phyloP scores from a whole-genome alignment of 1,139 yeast species.

The Candida pseudoviswanathii region DNA sequence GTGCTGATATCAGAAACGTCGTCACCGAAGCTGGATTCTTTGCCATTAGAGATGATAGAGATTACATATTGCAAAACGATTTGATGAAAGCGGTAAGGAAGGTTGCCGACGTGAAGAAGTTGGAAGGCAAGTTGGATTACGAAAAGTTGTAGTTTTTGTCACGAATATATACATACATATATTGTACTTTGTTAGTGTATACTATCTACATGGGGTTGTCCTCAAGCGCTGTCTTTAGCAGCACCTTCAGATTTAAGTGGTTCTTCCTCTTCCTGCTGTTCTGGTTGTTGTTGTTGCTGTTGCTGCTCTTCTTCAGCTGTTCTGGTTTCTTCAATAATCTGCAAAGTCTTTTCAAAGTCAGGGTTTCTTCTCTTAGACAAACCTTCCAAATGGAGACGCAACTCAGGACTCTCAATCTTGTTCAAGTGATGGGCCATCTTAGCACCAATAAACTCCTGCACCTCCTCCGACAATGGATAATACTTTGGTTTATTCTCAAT shows the following conservation, averaged over 20 bases:
- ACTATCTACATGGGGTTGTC: slow-evolving; percentile 1
- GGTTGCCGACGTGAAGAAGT: slow-evolving; percentile 94
- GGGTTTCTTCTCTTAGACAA: slow-evolving; percentile 34
- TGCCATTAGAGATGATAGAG: slow-evolving; percentile 97
- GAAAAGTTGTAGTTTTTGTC: slow-evolving; percentile 62
- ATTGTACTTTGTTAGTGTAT: no score
- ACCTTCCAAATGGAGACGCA: slow-evolving; percentile 43
- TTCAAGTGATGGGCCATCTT: slow-evolving; percentile 61
- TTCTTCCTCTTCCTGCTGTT: no score
- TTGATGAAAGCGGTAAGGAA: slow-evolving; percentile 97
- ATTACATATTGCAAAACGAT: slow-evolving; percentile 90
- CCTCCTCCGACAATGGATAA: slow-evolving; percentile 62
- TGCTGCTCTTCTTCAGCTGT: slow-evolving; percentile 5
- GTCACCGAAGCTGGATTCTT: slow-evolving; percentile 99
- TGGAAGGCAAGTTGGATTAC: slow-evolving; percentile 94
- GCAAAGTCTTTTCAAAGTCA: slow-evolving; percentile 32
- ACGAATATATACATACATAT: no score
- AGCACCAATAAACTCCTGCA: slow-evolving; percentile 69
- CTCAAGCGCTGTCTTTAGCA: not conserved
- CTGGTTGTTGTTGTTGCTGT: not conserved
- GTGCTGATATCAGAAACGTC: slow-evolving; percentile 97
- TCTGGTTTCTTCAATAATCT: slow-evolving; percentile 11
- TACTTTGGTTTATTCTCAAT: slow-evolving; percentile 45
- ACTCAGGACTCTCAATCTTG: slow-evolving; percentile 39
- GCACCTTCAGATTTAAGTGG: not conserved